Evolutionary conservation across 805 yeast genomes (phyloP), one percentile per base, ranked within the genome.

Genomic region (Henningerozyma blattae): DNA sequence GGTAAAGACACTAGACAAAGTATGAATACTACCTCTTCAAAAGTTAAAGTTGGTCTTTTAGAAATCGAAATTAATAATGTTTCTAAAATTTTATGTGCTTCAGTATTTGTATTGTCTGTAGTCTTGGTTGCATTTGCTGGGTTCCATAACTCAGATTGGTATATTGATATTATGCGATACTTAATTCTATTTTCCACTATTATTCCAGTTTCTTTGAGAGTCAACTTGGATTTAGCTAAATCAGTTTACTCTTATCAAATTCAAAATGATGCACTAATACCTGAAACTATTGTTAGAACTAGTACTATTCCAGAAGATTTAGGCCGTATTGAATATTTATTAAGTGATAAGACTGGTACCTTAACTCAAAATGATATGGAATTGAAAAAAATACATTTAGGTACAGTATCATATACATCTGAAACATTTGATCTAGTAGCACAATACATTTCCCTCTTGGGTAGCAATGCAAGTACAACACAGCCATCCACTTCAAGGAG

Each of bases 301-400:
- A 84, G 95, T 36, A 93, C 98, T 0, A 91, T 91, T 28, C 98
- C 98, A 1, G 99, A 91, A 56, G 99, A 91, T 59, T 66, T 91
- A 44, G 99, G 99, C 18, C 69, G 99, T 46, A 83, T 91, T 30
- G 97, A 91, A 57, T 91, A 91, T 55, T 59, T 91, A 36, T 65
- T 91, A 30, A 78, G 87, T 41, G 99, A 91, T 57, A 91, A 91
- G 50, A 91, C 99, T 0, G 99, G 99, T 28, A 91, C 99, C 0
- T 67, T 91, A 44, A 91, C 99, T 5, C 96, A 89, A 56, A 91
- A 91, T 54, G 98, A 91, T 52, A 91, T 91, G 99, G 95, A 85
- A 50, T 64, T 91, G 70, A 85, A 83, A 46, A 89, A 87, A 54
- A 64, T 91, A 30, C 98, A 93, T 54, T 62, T 93, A 25, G 99